Percentiles rank a stretch among this genome's conserved stretches.
phyloP scores from a whole-genome alignment of 1,139 yeast genomes.

The Geotrichum carabidarum region DNA sequence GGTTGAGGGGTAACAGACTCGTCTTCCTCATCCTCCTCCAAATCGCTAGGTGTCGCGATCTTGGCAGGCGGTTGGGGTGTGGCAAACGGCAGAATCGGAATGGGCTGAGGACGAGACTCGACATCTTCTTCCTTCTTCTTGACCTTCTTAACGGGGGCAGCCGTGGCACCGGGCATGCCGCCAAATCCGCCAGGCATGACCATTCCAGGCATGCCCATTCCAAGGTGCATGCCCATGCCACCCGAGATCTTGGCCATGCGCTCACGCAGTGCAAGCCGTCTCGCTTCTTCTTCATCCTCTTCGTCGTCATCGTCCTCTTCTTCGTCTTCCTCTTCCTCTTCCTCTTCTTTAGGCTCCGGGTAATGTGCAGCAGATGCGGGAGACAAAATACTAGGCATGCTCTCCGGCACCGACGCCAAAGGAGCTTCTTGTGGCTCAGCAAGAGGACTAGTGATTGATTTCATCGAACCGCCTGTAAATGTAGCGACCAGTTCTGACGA shows the following conservation, averaged over 20 bases:
- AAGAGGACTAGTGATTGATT: slow-evolving; percentile 13
- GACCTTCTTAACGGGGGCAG: slow-evolving; percentile 21
- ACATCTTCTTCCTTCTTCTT: slow-evolving; percentile 30
- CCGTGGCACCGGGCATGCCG: slow-evolving; percentile 19
- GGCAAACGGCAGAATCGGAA: slow-evolving; percentile 49
- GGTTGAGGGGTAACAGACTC: slow-evolving; percentile 7
- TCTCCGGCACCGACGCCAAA: not conserved
- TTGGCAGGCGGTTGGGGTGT: slow-evolving; percentile 9
- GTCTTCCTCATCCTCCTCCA: slow-evolving; percentile 8
- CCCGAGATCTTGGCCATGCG: slow-evolving; percentile 95
- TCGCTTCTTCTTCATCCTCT: slow-evolving; percentile 71
- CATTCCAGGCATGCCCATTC: slow-evolving; percentile 33
- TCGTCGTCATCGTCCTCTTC: slow-evolving; percentile 47
- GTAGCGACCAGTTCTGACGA: slow-evolving; percentile 20
- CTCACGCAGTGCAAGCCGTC: slow-evolving; percentile 74
- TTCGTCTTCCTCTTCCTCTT: slow-evolving; percentile 34
- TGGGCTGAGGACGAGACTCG: slow-evolving; percentile 31
- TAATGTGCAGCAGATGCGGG: not conserved
- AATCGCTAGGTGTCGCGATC: slow-evolving; percentile 9
- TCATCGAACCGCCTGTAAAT: slow-evolving; percentile 23
- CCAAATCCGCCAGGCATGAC: slow-evolving; percentile 33
- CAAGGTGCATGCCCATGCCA: slow-evolving; percentile 72
- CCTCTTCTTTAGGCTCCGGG: slow-evolving; percentile 15
- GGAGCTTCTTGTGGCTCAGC: slow-evolving; percentile 18
- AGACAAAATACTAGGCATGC: not conserved